These are phyloP conservation scores for Entomortierella lignicola DNA, from an alignment of 192 early-diverging fungal genomes.

Conservation along the genomic window DNA sequence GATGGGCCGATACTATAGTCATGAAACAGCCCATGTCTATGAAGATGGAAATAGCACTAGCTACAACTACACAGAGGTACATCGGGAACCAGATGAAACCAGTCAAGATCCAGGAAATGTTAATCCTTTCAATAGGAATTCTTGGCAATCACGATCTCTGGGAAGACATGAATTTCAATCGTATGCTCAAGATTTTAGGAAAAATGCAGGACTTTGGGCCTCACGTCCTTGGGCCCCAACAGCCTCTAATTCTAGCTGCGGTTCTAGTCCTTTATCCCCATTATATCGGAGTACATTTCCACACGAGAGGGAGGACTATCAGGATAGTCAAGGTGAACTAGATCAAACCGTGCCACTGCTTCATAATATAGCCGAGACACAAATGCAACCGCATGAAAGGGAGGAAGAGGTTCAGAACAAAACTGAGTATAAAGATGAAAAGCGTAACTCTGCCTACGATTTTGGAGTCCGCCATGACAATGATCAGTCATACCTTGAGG, in stretches of 20 bases:
- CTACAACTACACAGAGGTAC: neutral
- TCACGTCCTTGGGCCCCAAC: constrained; percentile 4
- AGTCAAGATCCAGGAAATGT: neutral
- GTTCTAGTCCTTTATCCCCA: constrained; percentile 8
- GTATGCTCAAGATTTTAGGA: constrained; percentile 30
- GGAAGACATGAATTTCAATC: constrained; percentile 21
- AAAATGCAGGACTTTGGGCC: constrained; percentile 8
- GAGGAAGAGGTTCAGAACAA: constrained; percentile 6
- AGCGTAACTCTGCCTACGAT: neutral
- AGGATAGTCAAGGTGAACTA: neutral
- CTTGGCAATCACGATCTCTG: neutral
- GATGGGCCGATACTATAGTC: neutral
- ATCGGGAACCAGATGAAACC: neutral
- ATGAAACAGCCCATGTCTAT: neutral
- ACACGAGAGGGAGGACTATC: constrained; percentile 10
- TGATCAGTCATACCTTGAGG: neutral
- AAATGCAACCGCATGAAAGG: constrained; percentile 29
- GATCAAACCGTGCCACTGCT: neutral
- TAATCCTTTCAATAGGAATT: no score
- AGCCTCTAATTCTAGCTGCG: neutral
- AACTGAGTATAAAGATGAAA: neutral
- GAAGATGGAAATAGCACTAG: neutral
- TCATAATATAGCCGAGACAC: constrained; percentile 16
- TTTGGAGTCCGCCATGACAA: neutral
- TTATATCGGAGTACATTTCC: constrained; percentile 9